These are phyloP conservation scores for Blastomyces emzantsi DNA, from an alignment of 2,329 filamentous ascomycete species.

Conservation along the genomic window DNA sequence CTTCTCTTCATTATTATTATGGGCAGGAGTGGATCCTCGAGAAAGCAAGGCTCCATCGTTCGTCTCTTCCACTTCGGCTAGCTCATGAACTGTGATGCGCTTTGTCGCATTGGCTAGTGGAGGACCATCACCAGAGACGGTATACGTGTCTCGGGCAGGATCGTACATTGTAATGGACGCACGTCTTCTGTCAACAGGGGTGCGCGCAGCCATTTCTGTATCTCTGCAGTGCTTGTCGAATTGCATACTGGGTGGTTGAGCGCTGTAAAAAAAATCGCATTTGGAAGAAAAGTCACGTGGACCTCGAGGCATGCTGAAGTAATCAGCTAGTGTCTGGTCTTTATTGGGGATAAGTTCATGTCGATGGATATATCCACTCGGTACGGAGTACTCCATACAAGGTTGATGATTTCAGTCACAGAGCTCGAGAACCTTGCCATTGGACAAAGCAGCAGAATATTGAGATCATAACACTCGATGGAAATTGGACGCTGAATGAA, in stretches of 20 bases:
- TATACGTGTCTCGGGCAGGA: constrained; percentile 28
- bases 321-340: not conserved
- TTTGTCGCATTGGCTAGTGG: constrained; percentile 19
- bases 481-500: not conserved
- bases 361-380: too few species aligned
- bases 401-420: too few species aligned
- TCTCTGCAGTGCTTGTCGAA: not conserved
- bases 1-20: not conserved
- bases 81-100: constrained; percentile 10
- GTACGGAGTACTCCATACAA: too few species aligned
- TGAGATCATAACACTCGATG: not conserved
- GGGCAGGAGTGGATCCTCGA: not conserved
- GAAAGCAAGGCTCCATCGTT: not conserved
- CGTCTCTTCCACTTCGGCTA: constrained; percentile 9
- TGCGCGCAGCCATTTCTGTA: constrained; percentile 3
- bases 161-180: constrained; percentile 24
- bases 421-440: too few species aligned
- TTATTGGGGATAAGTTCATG: not conserved
- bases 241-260: not conserved
- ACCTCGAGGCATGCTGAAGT: not conserved
- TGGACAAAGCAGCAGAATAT: too few species aligned
- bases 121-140: constrained; percentile 20
- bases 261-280: not conserved
- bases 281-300: not conserved
- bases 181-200: constrained; percentile 11